A percentile compares a stretch with the other conserved stretches of the same genome.
Conservation (phyloP, 805 yeast species). For the Candida odintsovae region DNA sequence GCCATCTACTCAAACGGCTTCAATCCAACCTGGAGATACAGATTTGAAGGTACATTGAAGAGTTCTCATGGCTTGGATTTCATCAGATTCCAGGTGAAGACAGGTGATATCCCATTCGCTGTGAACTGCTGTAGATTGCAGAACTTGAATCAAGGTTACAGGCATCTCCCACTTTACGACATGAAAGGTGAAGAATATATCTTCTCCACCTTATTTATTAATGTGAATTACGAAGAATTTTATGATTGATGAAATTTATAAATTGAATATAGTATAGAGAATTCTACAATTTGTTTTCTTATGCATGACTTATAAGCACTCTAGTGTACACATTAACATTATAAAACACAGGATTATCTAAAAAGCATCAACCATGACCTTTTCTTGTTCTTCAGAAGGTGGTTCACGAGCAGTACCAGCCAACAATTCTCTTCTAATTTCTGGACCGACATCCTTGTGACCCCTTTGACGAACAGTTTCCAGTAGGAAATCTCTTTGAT, state of each 20-base stretch:
- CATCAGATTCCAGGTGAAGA: constrained; percentile 45
- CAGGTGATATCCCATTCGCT: constrained; percentile 45
- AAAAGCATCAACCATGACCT: constrained; percentile 27
- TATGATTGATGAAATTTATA: background rate
- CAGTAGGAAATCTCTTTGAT: constrained; percentile 89
- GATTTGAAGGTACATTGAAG: constrained; percentile 35
- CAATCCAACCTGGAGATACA: constrained; percentile 77
- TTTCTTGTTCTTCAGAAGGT: constrained; percentile 23
- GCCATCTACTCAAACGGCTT: constrained; percentile 66
- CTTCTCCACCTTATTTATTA: constrained; percentile 49
- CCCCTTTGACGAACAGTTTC: constrained; percentile 88
- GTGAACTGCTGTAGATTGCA: constrained; percentile 52
- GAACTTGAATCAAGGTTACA: constrained; percentile 70
- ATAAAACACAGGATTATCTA: constrained; percentile 4
- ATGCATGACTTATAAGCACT: background rate
- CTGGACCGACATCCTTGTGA: constrained; percentile 87
- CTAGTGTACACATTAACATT: background rate
- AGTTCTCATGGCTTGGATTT: constrained; percentile 46
- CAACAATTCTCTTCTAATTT: constrained; percentile 84
- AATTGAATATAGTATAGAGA: background rate
- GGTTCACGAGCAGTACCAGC: constrained; percentile 72
- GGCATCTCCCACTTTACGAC: constrained; percentile 77
- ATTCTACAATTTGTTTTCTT: background rate
- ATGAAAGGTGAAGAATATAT: constrained; percentile 72
- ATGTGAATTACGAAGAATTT: constrained; percentile 14